Conservation (phyloP, 73 alveolate species). For the Paramecium bursaria region DNA sequence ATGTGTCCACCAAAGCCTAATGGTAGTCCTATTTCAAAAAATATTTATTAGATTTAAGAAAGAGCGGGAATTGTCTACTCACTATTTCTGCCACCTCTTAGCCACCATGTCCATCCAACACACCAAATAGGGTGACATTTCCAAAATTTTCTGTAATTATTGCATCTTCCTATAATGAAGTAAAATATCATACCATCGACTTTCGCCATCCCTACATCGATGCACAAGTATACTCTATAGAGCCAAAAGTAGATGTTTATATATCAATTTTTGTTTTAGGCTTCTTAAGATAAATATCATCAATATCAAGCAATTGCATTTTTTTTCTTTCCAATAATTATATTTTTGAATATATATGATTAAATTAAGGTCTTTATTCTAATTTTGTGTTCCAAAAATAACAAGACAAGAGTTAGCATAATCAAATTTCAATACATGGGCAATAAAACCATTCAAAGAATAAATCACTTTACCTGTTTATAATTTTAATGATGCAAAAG, state of each 20-base stretch:
- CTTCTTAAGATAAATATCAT: slow-evolving; percentile 26
- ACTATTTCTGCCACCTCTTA: slow-evolving; percentile 84
- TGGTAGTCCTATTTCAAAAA: slow-evolving; percentile 67
- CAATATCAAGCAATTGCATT: too few relatives aligned
- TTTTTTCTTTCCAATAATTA: too few relatives aligned
- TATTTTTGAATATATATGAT: too few relatives aligned
- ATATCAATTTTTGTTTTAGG: slow-evolving; percentile 34
- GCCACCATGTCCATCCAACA: slow-evolving; percentile 96
- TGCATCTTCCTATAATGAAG: slow-evolving; percentile 37
- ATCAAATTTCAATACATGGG: too few relatives aligned
- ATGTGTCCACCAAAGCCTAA: slow-evolving; percentile 78
- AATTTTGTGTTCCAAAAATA: too few relatives aligned
- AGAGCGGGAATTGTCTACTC: slow-evolving; percentile 41
- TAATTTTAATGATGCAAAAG: slow-evolving; percentile 42
- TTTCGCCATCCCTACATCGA: slow-evolving; percentile 60
- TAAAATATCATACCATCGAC: slow-evolving; percentile 14
- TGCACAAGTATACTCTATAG: slow-evolving; percentile 32
- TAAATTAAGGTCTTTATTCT: too few relatives aligned
- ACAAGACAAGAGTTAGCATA: too few relatives aligned
- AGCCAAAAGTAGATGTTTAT: not conserved
- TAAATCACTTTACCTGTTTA: slow-evolving; percentile 22
- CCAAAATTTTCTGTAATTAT: not conserved
- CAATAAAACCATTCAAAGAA: slow-evolving; percentile 25
- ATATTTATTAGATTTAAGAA: slow-evolving; percentile 42
- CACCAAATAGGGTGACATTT: slow-evolving; percentile 74